Evolutionary conservation across 352 stramenopile genomes (phyloP).

Genomic region (Globisporangium echinulatum): DNA sequence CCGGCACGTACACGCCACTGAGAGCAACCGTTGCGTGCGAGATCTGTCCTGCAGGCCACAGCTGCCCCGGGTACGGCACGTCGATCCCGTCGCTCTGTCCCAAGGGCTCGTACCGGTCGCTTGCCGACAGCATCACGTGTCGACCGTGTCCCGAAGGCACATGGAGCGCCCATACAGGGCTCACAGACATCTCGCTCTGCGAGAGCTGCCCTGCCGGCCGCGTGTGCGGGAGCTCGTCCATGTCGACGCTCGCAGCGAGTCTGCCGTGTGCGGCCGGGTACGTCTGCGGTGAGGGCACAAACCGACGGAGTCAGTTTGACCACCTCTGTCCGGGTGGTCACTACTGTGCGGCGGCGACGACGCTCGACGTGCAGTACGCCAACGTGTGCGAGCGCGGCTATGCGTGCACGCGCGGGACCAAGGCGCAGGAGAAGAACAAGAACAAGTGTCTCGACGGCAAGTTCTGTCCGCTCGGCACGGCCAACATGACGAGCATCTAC

Average conservation of each 20-base stretch:
- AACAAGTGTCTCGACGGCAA: conserved; percentile 92
- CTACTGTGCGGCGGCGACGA: conserved; percentile 85
- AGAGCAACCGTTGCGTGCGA: conserved; percentile 84
- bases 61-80: conserved; percentile 92
- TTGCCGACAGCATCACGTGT: conserved; percentile 94
- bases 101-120: conserved; percentile 90
- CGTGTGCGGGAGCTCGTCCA: conserved; percentile 88
- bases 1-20: conserved; percentile 94
- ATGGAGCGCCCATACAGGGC: conserved; percentile 88
- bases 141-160: conserved; percentile 92
- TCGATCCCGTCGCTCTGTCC: conserved; percentile 95
- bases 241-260: conserved; percentile 81
- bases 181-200: conserved; percentile 94
- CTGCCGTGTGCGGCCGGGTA: conserved; percentile 90
- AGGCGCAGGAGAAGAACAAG: conserved; percentile 80
- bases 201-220: conserved; percentile 92
- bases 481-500: conserved; percentile 73
- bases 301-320: conserved; percentile 86
- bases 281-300: conserved; percentile 92
- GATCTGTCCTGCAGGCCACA: conserved; percentile 92
- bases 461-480: conserved; percentile 90
- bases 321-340: conserved; percentile 91
- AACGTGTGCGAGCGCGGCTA: conserved; percentile 82
- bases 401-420: conserved; percentile 88
- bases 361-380: conserved; percentile 79